phyloP scores from a whole-genome alignment of 1,284 basidiomycete species.

The Ustilago loliicola region DNA sequence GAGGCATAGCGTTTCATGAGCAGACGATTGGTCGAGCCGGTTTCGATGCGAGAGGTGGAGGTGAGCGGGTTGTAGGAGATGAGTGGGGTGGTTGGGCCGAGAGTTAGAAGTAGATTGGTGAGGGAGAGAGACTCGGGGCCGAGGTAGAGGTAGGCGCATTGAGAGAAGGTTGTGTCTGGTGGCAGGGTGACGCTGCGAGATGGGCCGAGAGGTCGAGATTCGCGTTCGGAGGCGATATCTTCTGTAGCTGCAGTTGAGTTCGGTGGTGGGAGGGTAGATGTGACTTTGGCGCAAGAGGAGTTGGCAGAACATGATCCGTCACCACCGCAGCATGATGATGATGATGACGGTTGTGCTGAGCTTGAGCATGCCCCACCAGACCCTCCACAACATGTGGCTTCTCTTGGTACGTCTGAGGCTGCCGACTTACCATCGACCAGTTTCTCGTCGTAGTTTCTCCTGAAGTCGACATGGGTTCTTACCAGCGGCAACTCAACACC shows the following conservation, averaged over 20 bases:
- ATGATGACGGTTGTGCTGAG: neutral
- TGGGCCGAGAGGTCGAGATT: conserved; percentile 58
- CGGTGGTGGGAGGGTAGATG: conserved; percentile 39
- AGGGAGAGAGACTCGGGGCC: conserved; percentile 85
- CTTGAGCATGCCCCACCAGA: neutral
- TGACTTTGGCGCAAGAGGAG: conserved; percentile 21
- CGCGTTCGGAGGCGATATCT: conserved; percentile 55
- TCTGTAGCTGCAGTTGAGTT: neutral
- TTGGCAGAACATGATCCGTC: conserved; percentile 13
- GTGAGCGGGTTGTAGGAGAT: conserved; percentile 81
- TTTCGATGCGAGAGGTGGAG: conserved; percentile 74
- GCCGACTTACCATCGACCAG: conserved; percentile 27
- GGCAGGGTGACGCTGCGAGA: conserved; percentile 36
- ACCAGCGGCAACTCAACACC: conserved; percentile 44
- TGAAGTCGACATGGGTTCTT: conserved; percentile 57
- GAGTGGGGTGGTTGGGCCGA: conserved; percentile 71
- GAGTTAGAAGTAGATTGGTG: conserved; percentile 79
- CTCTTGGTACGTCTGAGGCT: neutral
- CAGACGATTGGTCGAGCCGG: conserved; percentile 77
- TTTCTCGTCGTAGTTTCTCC: conserved; percentile 53
- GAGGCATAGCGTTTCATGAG: conserved; percentile 92
- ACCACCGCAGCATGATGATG: conserved; percentile 19
- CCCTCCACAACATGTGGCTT: conserved; percentile 8
- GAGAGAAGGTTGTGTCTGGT: conserved; percentile 15
- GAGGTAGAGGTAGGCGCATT: conserved; percentile 79